These are phyloP conservation scores for Phoma herbarum DNA, from an alignment of 2,329 filamentous ascomycete species.

Conservation along the genomic window DNA sequence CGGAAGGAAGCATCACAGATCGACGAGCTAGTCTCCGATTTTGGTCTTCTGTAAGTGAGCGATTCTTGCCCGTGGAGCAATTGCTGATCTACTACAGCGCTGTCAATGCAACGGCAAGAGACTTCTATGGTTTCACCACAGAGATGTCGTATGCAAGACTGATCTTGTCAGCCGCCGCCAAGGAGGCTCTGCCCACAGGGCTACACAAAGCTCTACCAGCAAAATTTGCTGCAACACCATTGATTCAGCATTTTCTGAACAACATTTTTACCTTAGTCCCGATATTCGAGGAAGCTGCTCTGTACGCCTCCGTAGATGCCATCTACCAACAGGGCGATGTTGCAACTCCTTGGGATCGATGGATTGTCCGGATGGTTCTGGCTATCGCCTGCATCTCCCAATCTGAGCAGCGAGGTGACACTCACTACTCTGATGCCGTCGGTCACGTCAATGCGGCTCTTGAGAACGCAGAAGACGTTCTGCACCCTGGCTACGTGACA, in stretches of 20 bases:
- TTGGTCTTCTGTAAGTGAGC: slow-evolving; percentile 79
- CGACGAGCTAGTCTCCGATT: slow-evolving; percentile 90
- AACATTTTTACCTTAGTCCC: slow-evolving; percentile 84
- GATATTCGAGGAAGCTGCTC: slow-evolving; percentile 79
- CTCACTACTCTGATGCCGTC: slow-evolving; percentile 68
- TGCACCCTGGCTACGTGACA: slow-evolving; percentile 82
- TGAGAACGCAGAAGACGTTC: slow-evolving; percentile 79
- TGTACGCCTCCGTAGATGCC: slow-evolving; percentile 81
- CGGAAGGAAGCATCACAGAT: slow-evolving; percentile 82
- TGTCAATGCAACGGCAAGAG: slow-evolving; percentile 91
- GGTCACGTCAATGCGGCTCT: slow-evolving; percentile 73
- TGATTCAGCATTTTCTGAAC: slow-evolving; percentile 85
- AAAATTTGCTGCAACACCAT: slow-evolving; percentile 70
- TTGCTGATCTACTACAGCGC: slow-evolving; percentile 64
- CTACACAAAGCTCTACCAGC: slow-evolving; percentile 71
- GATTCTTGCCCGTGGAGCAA: neutral
- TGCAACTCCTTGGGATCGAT: slow-evolving; percentile 75
- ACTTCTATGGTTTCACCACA: slow-evolving; percentile 87
- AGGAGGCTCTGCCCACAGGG: slow-evolving; percentile 73
- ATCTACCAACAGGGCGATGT: slow-evolving; percentile 76
- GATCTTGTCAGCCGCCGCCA: slow-evolving; percentile 81
- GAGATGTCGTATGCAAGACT: slow-evolving; percentile 93
- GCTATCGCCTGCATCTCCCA: slow-evolving; percentile 81
- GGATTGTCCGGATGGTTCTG: slow-evolving; percentile 87
- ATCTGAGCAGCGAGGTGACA: slow-evolving; percentile 71